Conservation (phyloP, 202 grass and related monocot genomes). For the Miscanthus sacchariflorus region DNA sequence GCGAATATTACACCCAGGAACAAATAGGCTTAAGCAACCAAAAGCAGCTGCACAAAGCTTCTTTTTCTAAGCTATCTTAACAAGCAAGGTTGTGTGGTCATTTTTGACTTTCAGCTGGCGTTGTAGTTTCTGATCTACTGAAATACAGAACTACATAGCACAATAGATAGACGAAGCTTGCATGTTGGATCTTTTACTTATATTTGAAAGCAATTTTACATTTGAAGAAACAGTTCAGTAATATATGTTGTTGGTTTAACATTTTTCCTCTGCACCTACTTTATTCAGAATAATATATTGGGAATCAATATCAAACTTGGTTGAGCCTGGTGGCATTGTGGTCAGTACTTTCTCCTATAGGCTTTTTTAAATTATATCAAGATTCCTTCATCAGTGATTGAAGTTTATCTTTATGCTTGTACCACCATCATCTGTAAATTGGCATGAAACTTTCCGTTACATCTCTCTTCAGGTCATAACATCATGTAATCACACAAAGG, state of each 20-base stretch:
- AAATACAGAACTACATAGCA: conserved; percentile 10
- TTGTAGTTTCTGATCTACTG: conserved; percentile 18
- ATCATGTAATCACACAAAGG: conserved; percentile 91
- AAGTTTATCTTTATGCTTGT: conserved; percentile 22
- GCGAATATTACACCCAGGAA: neutral
- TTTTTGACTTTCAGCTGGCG: conserved; percentile 2
- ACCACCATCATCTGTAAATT: conserved; percentile 2
- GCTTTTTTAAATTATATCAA: conserved; percentile 18
- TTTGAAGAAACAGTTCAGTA: neutral
- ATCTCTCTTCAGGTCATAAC: conserved; percentile 76
- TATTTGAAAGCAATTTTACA: conserved; percentile 6
- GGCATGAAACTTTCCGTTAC: conserved; percentile 3
- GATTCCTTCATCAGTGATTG: conserved; percentile 3
- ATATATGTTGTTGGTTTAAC: conserved; percentile 6
- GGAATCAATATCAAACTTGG: conserved; percentile 86
- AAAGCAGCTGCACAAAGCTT: neutral
- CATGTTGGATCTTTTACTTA: neutral
- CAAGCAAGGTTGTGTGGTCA: conserved; percentile 7
- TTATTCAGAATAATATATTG: conserved; percentile 82
- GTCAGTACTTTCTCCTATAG: conserved; percentile 55
- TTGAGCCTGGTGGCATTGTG: conserved; percentile 79
- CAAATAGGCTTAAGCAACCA: neutral
- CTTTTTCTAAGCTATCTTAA: neutral
- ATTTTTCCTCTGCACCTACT: neutral
- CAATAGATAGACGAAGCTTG: neutral